phyloP scores from a whole-genome alignment of 1,139 yeast species.

The Geotrichum restrictum region DNA sequence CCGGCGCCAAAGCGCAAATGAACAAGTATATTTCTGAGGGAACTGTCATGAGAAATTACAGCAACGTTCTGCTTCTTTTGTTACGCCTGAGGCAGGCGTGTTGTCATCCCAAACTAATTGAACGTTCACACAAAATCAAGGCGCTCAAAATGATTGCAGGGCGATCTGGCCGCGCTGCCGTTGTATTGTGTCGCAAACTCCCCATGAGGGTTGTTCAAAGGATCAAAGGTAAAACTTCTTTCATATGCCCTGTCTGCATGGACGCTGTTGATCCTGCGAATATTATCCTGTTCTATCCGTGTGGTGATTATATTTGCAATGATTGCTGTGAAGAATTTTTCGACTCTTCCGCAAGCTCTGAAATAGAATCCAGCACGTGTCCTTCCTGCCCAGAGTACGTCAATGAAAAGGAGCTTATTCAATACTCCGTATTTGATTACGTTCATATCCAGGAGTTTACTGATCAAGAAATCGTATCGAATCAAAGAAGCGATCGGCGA shows the following conservation, averaged over 20 bases:
- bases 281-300: constrained; percentile 35
- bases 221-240: constrained; percentile 33
- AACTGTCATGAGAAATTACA: constrained; percentile 41
- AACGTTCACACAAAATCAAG: constrained; percentile 48
- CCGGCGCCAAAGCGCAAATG: constrained; percentile 56
- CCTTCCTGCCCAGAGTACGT: constrained; percentile 27
- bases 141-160: constrained; percentile 17
- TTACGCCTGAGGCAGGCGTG: constrained; percentile 87
- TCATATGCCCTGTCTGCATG: constrained; percentile 65
- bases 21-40: constrained; percentile 45
- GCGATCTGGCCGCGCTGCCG: constrained; percentile 22
- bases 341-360: constrained; percentile 18
- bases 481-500: background rate
- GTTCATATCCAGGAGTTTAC: constrained; percentile 26
- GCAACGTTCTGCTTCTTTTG: constrained; percentile 66
- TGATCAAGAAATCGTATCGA: constrained; percentile 25
- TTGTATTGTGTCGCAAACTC: constrained; percentile 26
- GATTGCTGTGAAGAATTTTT: constrained; percentile 33
- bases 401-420: constrained; percentile 26
- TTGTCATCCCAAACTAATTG: constrained; percentile 74
- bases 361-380: constrained; percentile 23
- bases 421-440: constrained; percentile 30
- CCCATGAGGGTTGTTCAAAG: constrained; percentile 24
- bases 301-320: constrained; percentile 37
- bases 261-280: constrained; percentile 52